Evolutionary conservation across 306 rosid genomes (phyloP).

Genomic region (Purshia tridentata): DNA sequence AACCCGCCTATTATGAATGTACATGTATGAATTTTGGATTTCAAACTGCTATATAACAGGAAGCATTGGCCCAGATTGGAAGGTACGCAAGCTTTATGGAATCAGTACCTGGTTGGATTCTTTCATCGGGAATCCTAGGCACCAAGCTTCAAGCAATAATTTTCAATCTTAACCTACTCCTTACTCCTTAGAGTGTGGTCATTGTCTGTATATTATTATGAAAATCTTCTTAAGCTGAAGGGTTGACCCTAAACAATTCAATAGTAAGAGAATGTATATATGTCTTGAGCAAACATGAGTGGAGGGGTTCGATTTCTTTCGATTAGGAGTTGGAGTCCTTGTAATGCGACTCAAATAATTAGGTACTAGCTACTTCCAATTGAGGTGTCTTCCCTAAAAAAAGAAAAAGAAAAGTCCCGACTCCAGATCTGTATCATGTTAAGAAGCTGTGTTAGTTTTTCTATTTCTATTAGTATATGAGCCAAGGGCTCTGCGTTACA

Average conservation of each 20-base stretch:
- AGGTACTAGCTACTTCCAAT: too few species aligned
- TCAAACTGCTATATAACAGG: neutral
- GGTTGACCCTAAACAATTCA: neutral
- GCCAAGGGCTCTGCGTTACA: too few species aligned
- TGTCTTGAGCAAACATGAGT: neutral
- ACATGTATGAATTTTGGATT: neutral
- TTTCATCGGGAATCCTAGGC: constrained; percentile 2
- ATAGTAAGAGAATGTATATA: too few species aligned
- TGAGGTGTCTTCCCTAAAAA: too few species aligned
- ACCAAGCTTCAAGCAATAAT: neutral
- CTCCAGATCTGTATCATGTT: too few species aligned
- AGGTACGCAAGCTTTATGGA: neutral
- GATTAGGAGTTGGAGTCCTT: neutral
- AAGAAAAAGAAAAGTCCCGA: too few species aligned
- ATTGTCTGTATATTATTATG: constrained; percentile 11
- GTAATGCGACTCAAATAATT: too few species aligned
- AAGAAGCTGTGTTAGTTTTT: too few species aligned
- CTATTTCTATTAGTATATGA: too few species aligned
- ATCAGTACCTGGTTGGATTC: neutral
- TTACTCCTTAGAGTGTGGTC: constrained; percentile 6
- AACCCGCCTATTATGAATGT: too few species aligned
- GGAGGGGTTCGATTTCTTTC: neutral
- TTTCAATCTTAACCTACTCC: constrained; percentile 20
- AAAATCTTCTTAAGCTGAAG: neutral
- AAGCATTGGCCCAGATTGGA: neutral